Evolutionary conservation across 2,329 filamentous ascomycete genomes (phyloP), one percentile per base, ranked within the genome.

Genomic region (Moelleriella libera): DNA sequence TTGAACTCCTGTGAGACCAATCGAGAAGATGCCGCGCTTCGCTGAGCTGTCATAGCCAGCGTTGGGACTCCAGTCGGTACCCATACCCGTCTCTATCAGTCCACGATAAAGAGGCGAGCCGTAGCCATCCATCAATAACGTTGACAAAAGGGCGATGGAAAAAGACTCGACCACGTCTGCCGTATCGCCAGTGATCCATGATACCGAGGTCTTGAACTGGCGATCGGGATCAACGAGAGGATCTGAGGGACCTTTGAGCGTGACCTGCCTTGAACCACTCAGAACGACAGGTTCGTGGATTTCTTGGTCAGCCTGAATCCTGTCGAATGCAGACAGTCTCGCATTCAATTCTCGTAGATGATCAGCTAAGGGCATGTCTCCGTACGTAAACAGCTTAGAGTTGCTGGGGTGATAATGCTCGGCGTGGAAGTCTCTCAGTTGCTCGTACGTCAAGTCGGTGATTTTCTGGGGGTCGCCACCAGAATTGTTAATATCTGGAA

Each of bases 321-420:
- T 81, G 37, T 83, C 75, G 58, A 97, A 97, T 0, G 72, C 70
- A 53, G 76, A 75, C 49, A 98, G 70, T 45, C 85, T 82, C 8
- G 79, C 74, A 57, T 90, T 78, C 30, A 97, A 75, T 57, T 92
- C 85, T 60, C 78, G 72, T 46, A 97, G 64, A 60, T 98, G 92
- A 47, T 87, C 83, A 3, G 72, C 72, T 50, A 98, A 68, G 1
- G 88, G 85, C 78, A 97, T 88, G 59, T 96, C 83, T 46, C 92
- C 92, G 56, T 98, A 98, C 0, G 92, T 96, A 58, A 97, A 81
- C 42, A 98, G 74, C 67, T 96, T 97, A 43, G 90, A 85, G 64
- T 98, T 98, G 67, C 88, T 97, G 0, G 92, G 92, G 63, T 98
- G 90, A 63, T 98, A 98, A 66, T 98, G 88, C 54, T 88, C 80